Base-by-base conservation (phyloP, 108 stramenopile genomes). In the Cyclotella distinguenda region DNA sequence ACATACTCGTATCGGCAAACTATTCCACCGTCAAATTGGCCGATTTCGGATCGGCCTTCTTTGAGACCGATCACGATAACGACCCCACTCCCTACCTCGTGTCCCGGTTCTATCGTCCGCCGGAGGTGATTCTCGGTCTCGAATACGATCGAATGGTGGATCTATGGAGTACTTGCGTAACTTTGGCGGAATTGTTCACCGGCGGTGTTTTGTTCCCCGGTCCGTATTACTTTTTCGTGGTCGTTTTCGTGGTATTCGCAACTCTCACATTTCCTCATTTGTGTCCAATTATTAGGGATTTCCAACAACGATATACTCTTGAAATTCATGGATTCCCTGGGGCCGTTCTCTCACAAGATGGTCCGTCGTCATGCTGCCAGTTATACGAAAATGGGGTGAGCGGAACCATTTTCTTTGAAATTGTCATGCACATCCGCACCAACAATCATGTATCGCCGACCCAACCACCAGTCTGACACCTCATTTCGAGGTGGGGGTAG, bases 121-220 rank as follows among this genome's bases (percentile, higher is more conserved):
- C 99, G 0, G 99, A 99, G 78, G 88, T 99, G n/a, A 95, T 99
- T 19, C 79, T 99, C 62, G 99, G 99, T 11, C 61, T 98, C 30
- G 64, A 86, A 40, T 96, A 97, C 56, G 92, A 95, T 70, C 71
- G 81, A 39, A 84, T 89, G 18, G 83, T 98, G 27, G 99, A 99
- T 70, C 54, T 98, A 10, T 99, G 98, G 98, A 83, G 86, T 56
- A 70, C 98, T 4, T 94, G 89, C 0, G 89, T 87, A 6, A 96
- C 95, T 7, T 78, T 97, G 15, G 96, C 84, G 13, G 99, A 99
- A 77, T 70, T 99, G 12, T 99, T 94, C 74, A 86, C 96, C 50
- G 99, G 99, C 0, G 70, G 78, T 19, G 87, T 97, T 13, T 42
- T 97, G 39, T 96, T 99, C 54, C 82, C 87, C 6, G 99, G 99